Conservation (phyloP, 2,329 filamentous ascomycete species). For the Pseudocercospora pini-densiflorae region DNA sequence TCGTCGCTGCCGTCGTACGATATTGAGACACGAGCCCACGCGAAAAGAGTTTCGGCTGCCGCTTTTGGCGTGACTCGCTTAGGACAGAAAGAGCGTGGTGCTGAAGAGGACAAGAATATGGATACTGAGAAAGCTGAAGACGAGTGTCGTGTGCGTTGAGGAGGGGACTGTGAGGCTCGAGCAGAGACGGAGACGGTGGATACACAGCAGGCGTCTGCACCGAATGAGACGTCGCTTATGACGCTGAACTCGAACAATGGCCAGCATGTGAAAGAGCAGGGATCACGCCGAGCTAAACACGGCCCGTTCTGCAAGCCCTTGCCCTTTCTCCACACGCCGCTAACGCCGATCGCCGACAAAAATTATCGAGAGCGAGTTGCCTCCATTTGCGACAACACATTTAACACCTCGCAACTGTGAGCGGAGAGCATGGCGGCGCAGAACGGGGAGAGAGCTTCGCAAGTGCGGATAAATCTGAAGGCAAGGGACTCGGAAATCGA, state of each 20-base stretch:
- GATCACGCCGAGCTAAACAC: background rate
- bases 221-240: background rate
- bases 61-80: background rate
- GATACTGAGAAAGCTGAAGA: background rate
- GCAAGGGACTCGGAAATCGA: conserved; percentile 59
- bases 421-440: conserved; percentile 18
- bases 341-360: conserved; percentile 16
- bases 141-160: conserved; percentile 1
- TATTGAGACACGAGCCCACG: background rate
- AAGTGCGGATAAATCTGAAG: conserved; percentile 60
- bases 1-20: conserved; percentile 8
- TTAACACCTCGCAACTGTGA: background rate
- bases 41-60: conserved; percentile 7
- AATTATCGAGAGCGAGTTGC: background rate
- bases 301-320: conserved; percentile 14
- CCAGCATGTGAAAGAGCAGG: conserved; percentile 23
- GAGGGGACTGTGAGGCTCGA: conserved; percentile 4
- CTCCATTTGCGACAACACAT: background rate
- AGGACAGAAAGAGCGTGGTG: background rate
- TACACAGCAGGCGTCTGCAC: background rate
- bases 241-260: conserved; percentile 9
- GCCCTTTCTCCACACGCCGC: conserved; percentile 17
- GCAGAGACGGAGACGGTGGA: conserved; percentile 12
- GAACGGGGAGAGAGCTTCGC: conserved; percentile 35
- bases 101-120: background rate